These are phyloP conservation scores for Aphanocladium album DNA, from an alignment of 2,329 filamentous ascomycete species.

Conservation along the genomic window DNA sequence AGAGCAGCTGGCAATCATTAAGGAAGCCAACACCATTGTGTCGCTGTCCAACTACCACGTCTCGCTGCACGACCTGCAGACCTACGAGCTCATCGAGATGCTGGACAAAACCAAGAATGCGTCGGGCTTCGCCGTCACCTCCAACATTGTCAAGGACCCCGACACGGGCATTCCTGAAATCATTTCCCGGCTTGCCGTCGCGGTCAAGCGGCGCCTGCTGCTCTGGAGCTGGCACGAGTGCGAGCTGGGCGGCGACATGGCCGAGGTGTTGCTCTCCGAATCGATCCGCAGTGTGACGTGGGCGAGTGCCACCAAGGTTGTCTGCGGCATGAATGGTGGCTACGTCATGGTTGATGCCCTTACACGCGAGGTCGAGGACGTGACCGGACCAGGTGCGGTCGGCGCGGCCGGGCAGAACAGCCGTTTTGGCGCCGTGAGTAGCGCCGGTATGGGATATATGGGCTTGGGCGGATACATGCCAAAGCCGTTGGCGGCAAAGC, in stretches of 20 bases:
- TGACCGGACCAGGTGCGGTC: conserved; percentile 70
- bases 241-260: conserved; percentile 69
- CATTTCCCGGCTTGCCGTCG: conserved; percentile 84
- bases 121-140: conserved; percentile 84
- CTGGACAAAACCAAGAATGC: conserved; percentile 83
- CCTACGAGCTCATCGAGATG: conserved; percentile 74
- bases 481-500: conserved; percentile 77
- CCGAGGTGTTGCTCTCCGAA: conserved; percentile 75
- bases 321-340: conserved; percentile 86
- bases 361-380: conserved; percentile 67
- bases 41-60: conserved; percentile 88
- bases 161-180: conserved; percentile 87
- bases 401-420: conserved; percentile 60
- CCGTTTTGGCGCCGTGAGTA: conserved; percentile 77
- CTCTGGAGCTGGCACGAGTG: conserved; percentile 97
- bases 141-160: conserved; percentile 88
- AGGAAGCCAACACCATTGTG: conserved; percentile 86
- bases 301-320: conserved; percentile 79
- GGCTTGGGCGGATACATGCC: conserved; percentile 88
- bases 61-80: conserved; percentile 83
- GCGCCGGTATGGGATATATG: conserved; percentile 93
- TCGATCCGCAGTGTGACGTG: conserved; percentile 86
- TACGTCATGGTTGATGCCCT: conserved; percentile 86
- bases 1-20: conserved; percentile 91
- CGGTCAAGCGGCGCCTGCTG: conserved; percentile 83